Evolutionary conservation across 2,329 filamentous ascomycete genomes (phyloP).

Genomic region (Trichoderma sp.): DNA sequence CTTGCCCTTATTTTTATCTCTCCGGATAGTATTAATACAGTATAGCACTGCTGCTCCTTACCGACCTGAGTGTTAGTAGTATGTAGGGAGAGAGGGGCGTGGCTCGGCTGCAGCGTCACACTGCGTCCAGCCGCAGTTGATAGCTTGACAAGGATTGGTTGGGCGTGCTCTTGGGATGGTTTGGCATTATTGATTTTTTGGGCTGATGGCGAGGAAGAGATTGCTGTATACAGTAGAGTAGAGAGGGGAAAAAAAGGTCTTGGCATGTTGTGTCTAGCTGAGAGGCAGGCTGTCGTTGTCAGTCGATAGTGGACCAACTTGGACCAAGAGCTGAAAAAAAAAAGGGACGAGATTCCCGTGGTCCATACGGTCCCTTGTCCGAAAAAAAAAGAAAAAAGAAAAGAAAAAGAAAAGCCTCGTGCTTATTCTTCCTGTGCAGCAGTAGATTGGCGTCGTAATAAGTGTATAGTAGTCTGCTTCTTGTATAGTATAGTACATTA

Average conservation of each 20-base stretch:
- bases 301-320: background rate
- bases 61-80: background rate
- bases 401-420: too few species aligned
- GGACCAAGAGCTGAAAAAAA: background rate
- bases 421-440: background rate
- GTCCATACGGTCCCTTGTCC: background rate
- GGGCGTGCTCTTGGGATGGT: background rate
- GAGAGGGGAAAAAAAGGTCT: background rate
- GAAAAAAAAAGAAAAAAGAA: too few species aligned
- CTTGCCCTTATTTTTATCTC: background rate
- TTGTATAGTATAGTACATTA: too few species aligned
- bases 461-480: too few species aligned
- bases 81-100: background rate
- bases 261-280: background rate
- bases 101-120: background rate
- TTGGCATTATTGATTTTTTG: background rate
- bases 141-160: background rate
- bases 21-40: background rate
- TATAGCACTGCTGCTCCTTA: too few species aligned
- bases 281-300: background rate
- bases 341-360: constrained; percentile 4
- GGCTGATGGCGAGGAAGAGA: too few species aligned
- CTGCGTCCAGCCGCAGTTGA: constrained; percentile 4
- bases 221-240: too few species aligned
- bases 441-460: too few species aligned